These are phyloP conservation scores for Saccharomycopsis microspora DNA, from an alignment of 805 yeast species.

Conservation along the genomic window DNA sequence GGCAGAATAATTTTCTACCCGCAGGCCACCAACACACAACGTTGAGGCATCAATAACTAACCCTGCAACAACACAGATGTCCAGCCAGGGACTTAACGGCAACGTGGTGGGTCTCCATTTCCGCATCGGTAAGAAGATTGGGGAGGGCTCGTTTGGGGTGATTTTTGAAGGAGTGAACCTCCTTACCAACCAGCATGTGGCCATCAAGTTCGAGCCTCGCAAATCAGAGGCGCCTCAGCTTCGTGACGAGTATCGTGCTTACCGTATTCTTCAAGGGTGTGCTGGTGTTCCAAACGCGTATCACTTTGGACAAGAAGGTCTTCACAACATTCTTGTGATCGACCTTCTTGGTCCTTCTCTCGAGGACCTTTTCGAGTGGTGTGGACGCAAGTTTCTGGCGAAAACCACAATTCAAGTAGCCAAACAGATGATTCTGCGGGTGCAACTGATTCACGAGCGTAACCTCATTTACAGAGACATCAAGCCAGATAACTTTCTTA, in stretches of 20 bases:
- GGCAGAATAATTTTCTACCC: no score
- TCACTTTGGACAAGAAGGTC: constrained; percentile 78
- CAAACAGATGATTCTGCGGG: constrained; percentile 64
- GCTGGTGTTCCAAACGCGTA: constrained; percentile 76
- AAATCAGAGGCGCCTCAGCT: constrained; percentile 77
- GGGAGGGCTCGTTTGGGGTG: constrained; percentile 82
- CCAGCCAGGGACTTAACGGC: constrained; percentile 15
- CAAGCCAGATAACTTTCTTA: constrained; percentile 73
- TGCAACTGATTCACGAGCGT: constrained; percentile 65
- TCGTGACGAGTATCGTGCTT: constrained; percentile 72
- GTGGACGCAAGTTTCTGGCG: constrained; percentile 62
- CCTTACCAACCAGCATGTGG: constrained; percentile 48
- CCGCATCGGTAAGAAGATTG: constrained; percentile 73
- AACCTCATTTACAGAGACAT: constrained; percentile 73
- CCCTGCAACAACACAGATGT: not conserved
- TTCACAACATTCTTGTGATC: constrained; percentile 65
- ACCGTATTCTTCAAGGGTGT: constrained; percentile 56
- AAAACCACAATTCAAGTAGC: constrained; percentile 69
- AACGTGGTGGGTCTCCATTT: constrained; percentile 48
- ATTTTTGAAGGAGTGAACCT: constrained; percentile 74
- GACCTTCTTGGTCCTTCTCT: constrained; percentile 72
- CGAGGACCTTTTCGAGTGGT: constrained; percentile 82
- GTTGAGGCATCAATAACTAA: no score
- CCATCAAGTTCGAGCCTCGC: constrained; percentile 73
- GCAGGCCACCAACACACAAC: no score